These are phyloP conservation scores for Linderina pennispora DNA, from an alignment of 192 early-diverging fungal species.

Conservation along the genomic window DNA sequence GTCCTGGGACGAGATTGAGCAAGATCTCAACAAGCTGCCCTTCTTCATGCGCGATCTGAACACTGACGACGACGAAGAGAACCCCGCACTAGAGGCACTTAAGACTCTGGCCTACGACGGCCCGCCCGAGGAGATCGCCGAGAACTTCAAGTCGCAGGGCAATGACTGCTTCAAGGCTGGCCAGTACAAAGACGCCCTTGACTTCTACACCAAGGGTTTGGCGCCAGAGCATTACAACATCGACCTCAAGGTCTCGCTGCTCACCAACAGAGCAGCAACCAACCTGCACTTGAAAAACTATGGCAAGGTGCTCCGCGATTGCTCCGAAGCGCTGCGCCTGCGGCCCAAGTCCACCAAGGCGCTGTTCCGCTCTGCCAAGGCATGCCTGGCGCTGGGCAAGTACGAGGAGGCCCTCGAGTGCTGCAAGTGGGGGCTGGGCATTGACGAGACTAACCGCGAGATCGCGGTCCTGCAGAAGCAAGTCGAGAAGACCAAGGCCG, in stretches of 20 bases:
- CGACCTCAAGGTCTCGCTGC: slow-evolving; percentile 72
- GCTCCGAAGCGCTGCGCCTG: slow-evolving; percentile 67
- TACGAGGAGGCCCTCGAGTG: slow-evolving; percentile 81
- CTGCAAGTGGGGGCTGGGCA: slow-evolving; percentile 64
- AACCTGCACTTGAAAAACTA: slow-evolving; percentile 86
- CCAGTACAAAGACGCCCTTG: slow-evolving; percentile 71
- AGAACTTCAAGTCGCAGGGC: slow-evolving; percentile 94
- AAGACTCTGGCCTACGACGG: slow-evolving; percentile 87
- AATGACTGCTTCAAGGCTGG: slow-evolving; percentile 84
- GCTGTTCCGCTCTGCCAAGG: slow-evolving; percentile 82
- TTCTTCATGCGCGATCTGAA: slow-evolving; percentile 88
- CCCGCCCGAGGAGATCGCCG: slow-evolving; percentile 84
- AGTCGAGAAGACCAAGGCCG: slow-evolving; percentile 6
- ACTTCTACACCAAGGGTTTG: slow-evolving; percentile 85
- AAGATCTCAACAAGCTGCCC: slow-evolving; percentile 69
- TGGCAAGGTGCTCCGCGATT: slow-evolving; percentile 83
- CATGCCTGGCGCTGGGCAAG: slow-evolving; percentile 72
- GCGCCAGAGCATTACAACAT: slow-evolving; percentile 63
- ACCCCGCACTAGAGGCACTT: slow-evolving; percentile 72
- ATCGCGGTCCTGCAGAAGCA: slow-evolving; percentile 30
- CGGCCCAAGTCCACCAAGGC: slow-evolving; percentile 87
- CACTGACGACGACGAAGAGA: slow-evolving; percentile 57
- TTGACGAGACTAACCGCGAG: slow-evolving; percentile 57
- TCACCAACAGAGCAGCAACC: slow-evolving; percentile 86
- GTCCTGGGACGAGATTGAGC: slow-evolving; percentile 42